Base-by-base conservation (phyloP, 1,139 yeast genomes). In the Pichia sp. region DNA sequence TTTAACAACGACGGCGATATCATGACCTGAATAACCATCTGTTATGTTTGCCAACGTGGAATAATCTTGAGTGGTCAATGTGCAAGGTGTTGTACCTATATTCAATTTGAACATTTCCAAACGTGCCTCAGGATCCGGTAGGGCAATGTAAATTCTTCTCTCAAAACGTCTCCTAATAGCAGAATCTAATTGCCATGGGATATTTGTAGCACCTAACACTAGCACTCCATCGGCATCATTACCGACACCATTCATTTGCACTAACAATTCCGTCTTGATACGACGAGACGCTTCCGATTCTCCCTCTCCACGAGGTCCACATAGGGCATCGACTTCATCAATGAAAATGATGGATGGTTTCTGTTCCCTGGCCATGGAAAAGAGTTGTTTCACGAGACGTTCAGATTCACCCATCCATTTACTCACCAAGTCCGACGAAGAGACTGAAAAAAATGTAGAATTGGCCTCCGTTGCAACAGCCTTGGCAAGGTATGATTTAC, bases 321-420 rank as follows among this genome's bases (percentile, higher is more conserved):
- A 88, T 42, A 93, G 67, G 0, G 98, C 97, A 61, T 91, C 99
- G 18, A 91, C 96, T 61, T 91, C 99, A 63, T 91, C 99, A 40
- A 91, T 91, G 59, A 91, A 91, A 38, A 91, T 91, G 50, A 91
- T 93, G 0, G 95, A 77, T 0, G 98, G 98, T 53, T 86, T 87
- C 53, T 80, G 83, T 58, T 91, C 98, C 47, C 97, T 69, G 3
- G 99, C 99, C 95, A 91, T 85, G 29, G 83, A 74, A 60, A 91
- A 91, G 47, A 91, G 67, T 56, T 91, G 97, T 56, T 88, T 88
- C 22, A 91, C 98, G 42, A 91, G 73, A 62, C 96, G 76, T 61
- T 91, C 97, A 21, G 91, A 78, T 58, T 91, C 98, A 49, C 99
- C 99, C 97, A 91, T 88, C 97, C 97, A 91, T 59, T 91, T 93